Evolutionary conservation across 805 yeast species (phyloP).

Genomic region (Cyberlindnera euphorbiiphila): DNA sequence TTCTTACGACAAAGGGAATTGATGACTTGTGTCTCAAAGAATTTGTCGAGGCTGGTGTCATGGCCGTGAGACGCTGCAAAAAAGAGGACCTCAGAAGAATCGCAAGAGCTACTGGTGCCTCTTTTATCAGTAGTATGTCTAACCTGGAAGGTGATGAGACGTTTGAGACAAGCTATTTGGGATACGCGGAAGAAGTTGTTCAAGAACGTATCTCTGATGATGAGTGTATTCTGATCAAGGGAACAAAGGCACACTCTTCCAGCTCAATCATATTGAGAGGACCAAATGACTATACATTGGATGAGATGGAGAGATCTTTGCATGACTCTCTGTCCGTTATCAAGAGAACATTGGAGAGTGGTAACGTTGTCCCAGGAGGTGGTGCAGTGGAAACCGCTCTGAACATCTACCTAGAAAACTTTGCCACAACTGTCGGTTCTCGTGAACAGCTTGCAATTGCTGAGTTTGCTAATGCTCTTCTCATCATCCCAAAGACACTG

Average conservation of each 20-base stretch:
- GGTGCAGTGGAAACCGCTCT: conserved; percentile 98
- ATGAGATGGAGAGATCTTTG: conserved; percentile 97
- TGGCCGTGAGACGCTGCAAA: conserved; percentile 92
- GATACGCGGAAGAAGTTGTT: conserved; percentile 87
- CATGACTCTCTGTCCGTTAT: conserved; percentile 94
- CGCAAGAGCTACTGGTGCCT: conserved; percentile 97
- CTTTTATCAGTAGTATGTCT: conserved; percentile 78
- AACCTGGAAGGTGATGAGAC: conserved; percentile 91
- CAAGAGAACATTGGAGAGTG: conserved; percentile 92
- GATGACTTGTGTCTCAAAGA: conserved; percentile 97
- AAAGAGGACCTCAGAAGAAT: conserved; percentile 95
- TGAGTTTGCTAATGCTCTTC: conserved; percentile 87
- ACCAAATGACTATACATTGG: conserved; percentile 89
- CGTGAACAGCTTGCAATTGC: conserved; percentile 98
- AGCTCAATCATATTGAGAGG: conserved; percentile 93
- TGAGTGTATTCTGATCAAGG: conserved; percentile 92
- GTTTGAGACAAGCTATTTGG: conserved; percentile 76
- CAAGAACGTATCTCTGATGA: conserved; percentile 92
- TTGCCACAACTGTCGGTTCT: conserved; percentile 96
- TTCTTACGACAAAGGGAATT: conserved; percentile 92
- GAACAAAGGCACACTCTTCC: conserved; percentile 91
- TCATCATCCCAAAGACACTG: conserved; percentile 91
- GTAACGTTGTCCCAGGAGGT: conserved; percentile 96
- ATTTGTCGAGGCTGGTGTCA: conserved; percentile 82
- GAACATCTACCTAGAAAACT: conserved; percentile 90